Percentiles rank a stretch among this genome's conserved stretches.
Evolutionary conservation across 75 land plant genomes (phyloP).

Genomic region (Azolla pinnata): DNA sequence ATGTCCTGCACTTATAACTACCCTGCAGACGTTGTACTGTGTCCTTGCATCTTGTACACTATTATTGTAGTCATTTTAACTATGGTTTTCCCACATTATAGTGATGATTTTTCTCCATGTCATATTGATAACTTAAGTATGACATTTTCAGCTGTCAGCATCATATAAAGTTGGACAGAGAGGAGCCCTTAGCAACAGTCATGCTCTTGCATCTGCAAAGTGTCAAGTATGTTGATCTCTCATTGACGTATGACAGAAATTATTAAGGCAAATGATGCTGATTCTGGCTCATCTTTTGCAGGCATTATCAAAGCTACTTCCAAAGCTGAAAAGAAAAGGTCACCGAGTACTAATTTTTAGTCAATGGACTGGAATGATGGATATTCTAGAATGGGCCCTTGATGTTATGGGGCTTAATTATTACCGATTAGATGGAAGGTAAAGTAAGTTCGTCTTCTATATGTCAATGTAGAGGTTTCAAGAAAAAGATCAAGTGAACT

Average conservation of each 20-base stretch:
- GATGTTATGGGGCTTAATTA: slow-evolving; percentile 73
- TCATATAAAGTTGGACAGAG: slow-evolving; percentile 38
- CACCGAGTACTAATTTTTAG: slow-evolving; percentile 94
- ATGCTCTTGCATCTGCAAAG: slow-evolving; percentile 78
- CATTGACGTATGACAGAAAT: too few species aligned
- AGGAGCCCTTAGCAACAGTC: slow-evolving; percentile 49
- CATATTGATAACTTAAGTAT: neutral
- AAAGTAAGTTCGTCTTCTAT: too few species aligned
- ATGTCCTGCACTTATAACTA: too few species aligned
- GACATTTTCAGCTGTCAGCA: slow-evolving; percentile 50
- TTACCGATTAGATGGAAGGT: slow-evolving; percentile 96
- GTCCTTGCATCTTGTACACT: too few species aligned
- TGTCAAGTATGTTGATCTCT: slow-evolving; percentile 79
- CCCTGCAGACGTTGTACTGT: too few species aligned
- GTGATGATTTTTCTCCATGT: too few species aligned
- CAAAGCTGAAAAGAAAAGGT: slow-evolving; percentile 49
- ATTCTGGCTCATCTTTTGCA: too few species aligned
- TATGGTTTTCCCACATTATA: too few species aligned
- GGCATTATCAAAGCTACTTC: slow-evolving; percentile 75
- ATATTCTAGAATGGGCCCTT: slow-evolving; percentile 94
- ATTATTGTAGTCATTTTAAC: too few species aligned
- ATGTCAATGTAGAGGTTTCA: too few species aligned
- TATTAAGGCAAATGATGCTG: too few species aligned
- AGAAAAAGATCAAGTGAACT: too few species aligned
- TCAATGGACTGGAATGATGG: slow-evolving; percentile 99